Evolutionary conservation across 257 asterid genomes (phyloP).

Genomic region (Solanum neorickii): DNA sequence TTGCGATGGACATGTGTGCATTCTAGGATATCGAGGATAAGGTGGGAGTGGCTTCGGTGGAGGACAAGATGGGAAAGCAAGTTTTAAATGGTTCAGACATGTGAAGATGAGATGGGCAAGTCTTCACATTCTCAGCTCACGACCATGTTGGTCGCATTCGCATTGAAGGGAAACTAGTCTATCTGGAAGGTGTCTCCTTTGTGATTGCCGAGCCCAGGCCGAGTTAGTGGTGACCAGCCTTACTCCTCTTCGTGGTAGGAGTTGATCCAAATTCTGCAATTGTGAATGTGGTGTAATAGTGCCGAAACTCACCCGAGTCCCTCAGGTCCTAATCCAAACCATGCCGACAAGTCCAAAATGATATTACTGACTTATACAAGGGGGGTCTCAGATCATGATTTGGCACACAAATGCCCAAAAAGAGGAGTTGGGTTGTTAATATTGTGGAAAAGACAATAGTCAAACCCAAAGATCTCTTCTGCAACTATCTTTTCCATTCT

Average conservation of each 20-base stretch:
- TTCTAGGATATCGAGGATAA: background rate
- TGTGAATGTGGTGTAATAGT: background rate
- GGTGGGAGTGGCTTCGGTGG: background rate
- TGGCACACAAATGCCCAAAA: background rate
- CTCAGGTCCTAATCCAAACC: background rate
- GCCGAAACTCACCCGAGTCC: background rate
- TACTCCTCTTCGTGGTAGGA: background rate
- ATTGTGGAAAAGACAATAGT: background rate
- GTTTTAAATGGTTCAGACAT: background rate
- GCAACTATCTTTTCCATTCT: background rate
- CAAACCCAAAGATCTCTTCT: background rate
- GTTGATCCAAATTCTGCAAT: background rate
- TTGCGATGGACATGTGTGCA: background rate
- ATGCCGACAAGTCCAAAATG: background rate
- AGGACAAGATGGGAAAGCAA: background rate
- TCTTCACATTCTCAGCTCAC: background rate
- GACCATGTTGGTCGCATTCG: background rate
- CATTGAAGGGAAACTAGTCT: background rate
- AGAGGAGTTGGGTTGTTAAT: background rate
- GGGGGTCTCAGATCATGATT: background rate
- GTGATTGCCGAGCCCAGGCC: background rate
- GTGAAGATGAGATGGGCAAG: background rate
- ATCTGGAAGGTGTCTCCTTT: background rate
- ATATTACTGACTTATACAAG: background rate
- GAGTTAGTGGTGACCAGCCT: background rate